A percentile compares a stretch with the other conserved stretches of the same genome.
Evolutionary conservation across 164 flowering plant species (phyloP).

Genomic region (Nymphaea colorata): DNA sequence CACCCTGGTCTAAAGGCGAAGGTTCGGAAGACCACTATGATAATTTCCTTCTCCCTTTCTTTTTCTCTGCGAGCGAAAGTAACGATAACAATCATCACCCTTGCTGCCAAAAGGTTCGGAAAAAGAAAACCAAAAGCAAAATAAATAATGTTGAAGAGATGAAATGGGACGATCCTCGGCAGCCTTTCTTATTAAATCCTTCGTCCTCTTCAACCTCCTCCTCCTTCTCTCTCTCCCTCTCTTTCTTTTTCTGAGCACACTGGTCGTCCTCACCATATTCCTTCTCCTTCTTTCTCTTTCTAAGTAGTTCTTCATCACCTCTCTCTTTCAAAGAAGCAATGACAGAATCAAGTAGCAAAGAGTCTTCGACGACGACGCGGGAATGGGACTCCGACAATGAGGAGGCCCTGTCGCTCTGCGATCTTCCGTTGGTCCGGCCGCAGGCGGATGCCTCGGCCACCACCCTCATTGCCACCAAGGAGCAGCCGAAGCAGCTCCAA

Average conservation of each 20-base stretch:
- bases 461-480: constrained; percentile 13
- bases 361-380: background rate
- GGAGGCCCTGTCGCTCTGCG: constrained; percentile 43
- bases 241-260: background rate
- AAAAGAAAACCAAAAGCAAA: no score
- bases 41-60: no score
- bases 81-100: no score
- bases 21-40: no score
- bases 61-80: no score
- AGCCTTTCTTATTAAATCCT: background rate
- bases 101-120: no score
- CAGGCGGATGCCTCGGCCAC: background rate
- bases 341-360: background rate
- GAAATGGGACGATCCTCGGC: no score
- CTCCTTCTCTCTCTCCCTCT: constrained; percentile 1
- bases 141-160: no score
- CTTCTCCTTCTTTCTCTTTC: constrained; percentile 3
- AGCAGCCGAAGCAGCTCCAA: constrained; percentile 4
- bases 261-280: background rate
- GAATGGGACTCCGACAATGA: constrained; percentile 7
- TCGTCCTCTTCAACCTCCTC: background rate
- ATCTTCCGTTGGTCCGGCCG: constrained; percentile 13
- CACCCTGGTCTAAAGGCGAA: no score
- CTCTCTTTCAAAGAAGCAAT: constrained; percentile 2
- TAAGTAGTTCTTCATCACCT: background rate